phyloP scores from a whole-genome alignment of 2,329 filamentous ascomycete genomes.

The Epichloe glyceriae region DNA sequence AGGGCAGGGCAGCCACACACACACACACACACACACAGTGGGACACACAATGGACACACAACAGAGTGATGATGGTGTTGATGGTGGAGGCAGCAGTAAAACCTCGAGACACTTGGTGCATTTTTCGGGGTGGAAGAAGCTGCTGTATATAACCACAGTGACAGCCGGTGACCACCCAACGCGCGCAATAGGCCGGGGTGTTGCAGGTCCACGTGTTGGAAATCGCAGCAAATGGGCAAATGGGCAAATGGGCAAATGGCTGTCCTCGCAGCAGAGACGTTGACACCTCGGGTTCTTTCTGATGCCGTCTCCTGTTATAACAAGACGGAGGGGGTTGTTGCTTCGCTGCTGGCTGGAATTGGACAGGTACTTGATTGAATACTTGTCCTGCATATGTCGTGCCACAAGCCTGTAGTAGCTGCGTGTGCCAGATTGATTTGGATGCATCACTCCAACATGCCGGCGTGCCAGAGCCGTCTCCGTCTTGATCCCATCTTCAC shows the following conservation, averaged over 20 bases:
- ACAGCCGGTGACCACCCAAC: background rate
- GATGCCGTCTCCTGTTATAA: background rate
- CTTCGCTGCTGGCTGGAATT: background rate
- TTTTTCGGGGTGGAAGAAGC: background rate
- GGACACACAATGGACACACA: background rate
- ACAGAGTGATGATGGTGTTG: background rate
- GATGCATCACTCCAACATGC: background rate
- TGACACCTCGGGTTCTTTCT: background rate
- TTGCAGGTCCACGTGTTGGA: slow-evolving; percentile 6
- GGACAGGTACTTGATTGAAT: background rate
- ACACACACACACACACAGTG: background rate
- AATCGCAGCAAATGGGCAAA: too few relatives aligned
- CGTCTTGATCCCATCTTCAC: background rate
- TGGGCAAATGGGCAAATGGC: too few relatives aligned
- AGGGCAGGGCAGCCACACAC: background rate
- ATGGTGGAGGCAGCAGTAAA: background rate
- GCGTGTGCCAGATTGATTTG: background rate
- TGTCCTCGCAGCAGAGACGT: background rate
- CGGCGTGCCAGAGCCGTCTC: background rate
- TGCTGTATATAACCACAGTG: background rate
- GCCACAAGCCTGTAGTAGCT: background rate
- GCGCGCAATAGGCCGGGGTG: background rate
- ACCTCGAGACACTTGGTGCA: background rate
- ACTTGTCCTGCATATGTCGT: background rate
- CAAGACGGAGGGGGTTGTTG: background rate